Base-by-base conservation (phyloP, 2,329 filamentous ascomycete species). In the Penicillium freii region DNA sequence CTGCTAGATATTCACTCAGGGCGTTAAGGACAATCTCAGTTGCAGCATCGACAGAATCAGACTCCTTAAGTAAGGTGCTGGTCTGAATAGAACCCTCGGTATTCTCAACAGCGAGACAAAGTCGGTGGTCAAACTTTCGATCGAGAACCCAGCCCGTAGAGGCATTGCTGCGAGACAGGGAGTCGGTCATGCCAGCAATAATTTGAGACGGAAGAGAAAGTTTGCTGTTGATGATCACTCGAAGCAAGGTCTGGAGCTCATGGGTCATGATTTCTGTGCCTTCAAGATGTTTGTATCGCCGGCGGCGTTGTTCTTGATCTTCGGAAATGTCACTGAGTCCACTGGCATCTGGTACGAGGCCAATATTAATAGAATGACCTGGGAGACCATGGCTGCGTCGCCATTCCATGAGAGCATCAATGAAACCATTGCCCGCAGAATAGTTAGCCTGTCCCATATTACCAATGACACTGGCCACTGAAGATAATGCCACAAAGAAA, bases 361-460 rank as follows among this genome's bases (percentile, higher is more conserved):
- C 64, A 44, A 65, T 60, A 38, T 66, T 66, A 25, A 66, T 65
- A 5, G 55, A 59, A 31, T 60, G 44, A 1, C 64, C 64, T 2
- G 56, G 34, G 1, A 66, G 51, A 2, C 57, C 56, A 15, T 62
- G 51, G 15, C 39, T 51, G 1, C 55, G 57, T 19, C 61, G 59
- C 61, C 61, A 62, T 33, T 56, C 59, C 61, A 63, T 62, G 31
- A 68, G 56, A 8, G 49, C 58, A 29, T 66, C 65, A 25, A 65
- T 62, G 49, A 62, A 65, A 3, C 54, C 56, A 63, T 84, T 83
- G 5, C 80, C 83, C 0, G 82, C 82, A 2, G 82, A 80, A 59
- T 86, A 86, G 68, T 84, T 84, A 15, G 81, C 78, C 58, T 86
- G 84, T 0, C 82, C 82, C 5, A 80, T 78, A 61, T 81, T 84